Percentiles rank a stretch among this genome's conserved stretches.
phyloP scores from a whole-genome alignment of 2,329 filamentous ascomycete species.

The Fusarium oxysporum region DNA sequence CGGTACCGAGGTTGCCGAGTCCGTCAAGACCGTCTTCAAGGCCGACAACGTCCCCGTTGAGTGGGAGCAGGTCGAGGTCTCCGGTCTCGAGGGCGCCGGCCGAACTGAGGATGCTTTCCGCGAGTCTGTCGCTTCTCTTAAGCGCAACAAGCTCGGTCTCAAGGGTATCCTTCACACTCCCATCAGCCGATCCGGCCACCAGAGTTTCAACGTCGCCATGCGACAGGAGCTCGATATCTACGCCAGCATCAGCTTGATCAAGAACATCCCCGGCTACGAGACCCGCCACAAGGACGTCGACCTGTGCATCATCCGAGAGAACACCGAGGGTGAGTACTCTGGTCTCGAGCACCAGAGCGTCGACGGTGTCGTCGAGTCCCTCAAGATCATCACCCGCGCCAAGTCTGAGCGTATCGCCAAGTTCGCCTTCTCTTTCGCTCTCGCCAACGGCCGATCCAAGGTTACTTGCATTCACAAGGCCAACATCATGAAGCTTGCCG shows the following conservation, averaged over 20 bases:
- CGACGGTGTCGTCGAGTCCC: constrained; percentile 93
- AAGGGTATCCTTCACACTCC: constrained; percentile 99
- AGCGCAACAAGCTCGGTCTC: constrained; percentile 98
- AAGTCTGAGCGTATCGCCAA: constrained; percentile 99
- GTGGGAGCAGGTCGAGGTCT: constrained; percentile 98
- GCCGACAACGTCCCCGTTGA: constrained; percentile 98
- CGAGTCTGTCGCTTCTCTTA: constrained; percentile 93
- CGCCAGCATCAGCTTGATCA: constrained; percentile 96
- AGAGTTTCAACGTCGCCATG: constrained; percentile 99
- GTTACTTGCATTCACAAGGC: constrained; percentile 99
- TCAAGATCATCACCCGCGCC: constrained; percentile 99
- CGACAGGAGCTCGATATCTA: constrained; percentile 99
- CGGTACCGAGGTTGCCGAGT: constrained; percentile 96
- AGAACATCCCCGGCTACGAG: constrained; percentile 99
- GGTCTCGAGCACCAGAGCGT: constrained; percentile 99
- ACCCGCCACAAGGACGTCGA: constrained; percentile 98
- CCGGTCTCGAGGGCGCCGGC: constrained; percentile 83
- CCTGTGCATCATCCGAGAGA: constrained; percentile 99
- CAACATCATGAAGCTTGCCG: constrained; percentile 99
- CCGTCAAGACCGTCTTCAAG: constrained; percentile 99
- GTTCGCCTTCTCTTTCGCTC: constrained; percentile 97
- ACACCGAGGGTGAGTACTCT: constrained; percentile 99
- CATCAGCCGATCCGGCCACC: constrained; percentile 95
- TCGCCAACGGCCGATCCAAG: constrained; percentile 99
- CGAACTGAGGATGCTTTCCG: constrained; percentile 95